Evolutionary conservation across 164 flowering plant genomes (phyloP).

Genomic region (Aristolochia fimbriata): DNA sequence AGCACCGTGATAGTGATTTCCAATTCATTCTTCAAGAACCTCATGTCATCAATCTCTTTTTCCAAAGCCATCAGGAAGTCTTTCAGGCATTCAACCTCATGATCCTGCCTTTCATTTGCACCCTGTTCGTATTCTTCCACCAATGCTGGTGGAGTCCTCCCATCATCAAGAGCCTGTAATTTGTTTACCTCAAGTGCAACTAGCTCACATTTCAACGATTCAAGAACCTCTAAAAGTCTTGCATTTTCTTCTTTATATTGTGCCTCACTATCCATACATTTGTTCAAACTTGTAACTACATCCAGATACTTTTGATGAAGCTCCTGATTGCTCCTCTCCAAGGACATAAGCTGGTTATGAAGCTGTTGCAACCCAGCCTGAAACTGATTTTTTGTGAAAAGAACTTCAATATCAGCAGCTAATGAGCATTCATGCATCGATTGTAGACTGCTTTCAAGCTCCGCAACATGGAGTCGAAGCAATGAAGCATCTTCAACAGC

Average conservation of each 20-base stretch:
- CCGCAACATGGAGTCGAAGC: conserved; percentile 14
- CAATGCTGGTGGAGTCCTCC: conserved; percentile 9
- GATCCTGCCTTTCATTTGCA: too few relatives aligned
- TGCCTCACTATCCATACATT: conserved; percentile 33
- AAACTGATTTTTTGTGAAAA: conserved; percentile 34
- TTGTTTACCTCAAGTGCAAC: conserved; percentile 25
- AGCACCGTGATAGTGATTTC: conserved; percentile 43
- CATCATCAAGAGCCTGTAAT: conserved; percentile 37
- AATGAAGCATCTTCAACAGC: conserved; percentile 26
- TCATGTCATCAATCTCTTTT: conserved; percentile 34
- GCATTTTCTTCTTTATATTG: conserved; percentile 38
- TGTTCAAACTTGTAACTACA: conserved; percentile 25
- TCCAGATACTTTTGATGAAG: conserved; percentile 36
- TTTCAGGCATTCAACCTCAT: conserved; percentile 37
- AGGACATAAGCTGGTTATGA: conserved; percentile 23
- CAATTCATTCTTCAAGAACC: conserved; percentile 39
- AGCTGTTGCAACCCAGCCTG: conserved; percentile 31
- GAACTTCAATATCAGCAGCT: conserved; percentile 47
- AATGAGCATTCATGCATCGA: conserved; percentile 31
- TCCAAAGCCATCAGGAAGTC: conserved; percentile 21
- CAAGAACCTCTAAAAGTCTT: conserved; percentile 23
- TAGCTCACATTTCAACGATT: conserved; percentile 43
- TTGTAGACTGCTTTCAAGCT: conserved; percentile 34
- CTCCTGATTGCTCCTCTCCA: conserved; percentile 23
- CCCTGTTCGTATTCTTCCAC: too few relatives aligned